phyloP scores from a whole-genome alignment of 1,284 basidiomycete species.

The Malassezia obtusa region DNA sequence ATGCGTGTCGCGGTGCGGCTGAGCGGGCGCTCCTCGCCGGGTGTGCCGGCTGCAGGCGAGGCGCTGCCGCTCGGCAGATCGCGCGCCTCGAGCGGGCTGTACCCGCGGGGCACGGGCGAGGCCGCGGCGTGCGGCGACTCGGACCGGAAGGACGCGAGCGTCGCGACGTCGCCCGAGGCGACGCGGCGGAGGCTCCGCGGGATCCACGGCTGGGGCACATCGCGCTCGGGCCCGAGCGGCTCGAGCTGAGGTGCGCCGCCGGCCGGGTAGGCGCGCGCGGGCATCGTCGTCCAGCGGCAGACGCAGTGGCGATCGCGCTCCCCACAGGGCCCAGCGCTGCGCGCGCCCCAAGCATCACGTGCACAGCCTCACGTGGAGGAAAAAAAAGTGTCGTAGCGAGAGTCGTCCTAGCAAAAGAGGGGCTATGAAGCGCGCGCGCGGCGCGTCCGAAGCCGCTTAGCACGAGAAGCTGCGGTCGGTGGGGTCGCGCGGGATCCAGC shows the following conservation, averaged over 20 bases:
- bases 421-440: background rate
- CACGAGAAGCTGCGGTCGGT: constrained; percentile 12
- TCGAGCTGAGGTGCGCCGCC: background rate
- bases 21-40: background rate
- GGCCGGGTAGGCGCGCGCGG: background rate
- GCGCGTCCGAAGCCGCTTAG: background rate
- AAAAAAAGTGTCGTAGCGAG: background rate
- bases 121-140: background rate
- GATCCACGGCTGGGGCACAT: background rate
- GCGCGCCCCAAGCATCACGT: constrained; percentile 1
- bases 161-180: background rate
- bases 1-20: background rate
- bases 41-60: background rate
- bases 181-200: background rate
- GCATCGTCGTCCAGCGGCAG: background rate
- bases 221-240: background rate
- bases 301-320: no score
- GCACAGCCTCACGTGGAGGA: background rate
- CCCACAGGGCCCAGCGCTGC: background rate
- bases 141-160: background rate
- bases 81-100: background rate
- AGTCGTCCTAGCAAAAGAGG: background rate
- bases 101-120: background rate
- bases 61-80: background rate
- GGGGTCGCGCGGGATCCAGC: constrained; percentile 35